A percentile compares a stretch with the other conserved stretches of the same genome.
Evolutionary conservation across 129 eudicot genomes (phyloP).

Genomic region (Silybum marianum): DNA sequence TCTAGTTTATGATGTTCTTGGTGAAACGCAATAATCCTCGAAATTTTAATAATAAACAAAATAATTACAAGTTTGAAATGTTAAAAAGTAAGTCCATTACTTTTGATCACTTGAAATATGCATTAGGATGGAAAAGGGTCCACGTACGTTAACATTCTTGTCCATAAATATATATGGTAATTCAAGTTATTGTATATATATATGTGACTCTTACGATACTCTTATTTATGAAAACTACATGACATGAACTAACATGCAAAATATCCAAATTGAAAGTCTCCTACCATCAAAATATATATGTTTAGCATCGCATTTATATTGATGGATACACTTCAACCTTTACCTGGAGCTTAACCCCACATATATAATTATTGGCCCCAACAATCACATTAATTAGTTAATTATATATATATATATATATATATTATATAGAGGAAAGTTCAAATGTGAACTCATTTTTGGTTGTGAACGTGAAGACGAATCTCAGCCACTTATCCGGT

Average conservation of each 20-base stretch:
- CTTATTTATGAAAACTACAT: constrained; percentile 3
- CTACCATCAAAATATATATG: constrained; percentile 19
- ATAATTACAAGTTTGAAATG: background rate
- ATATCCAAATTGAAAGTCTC: constrained; percentile 20
- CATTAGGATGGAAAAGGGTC: background rate
- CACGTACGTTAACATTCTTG: background rate
- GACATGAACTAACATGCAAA: constrained; percentile 1
- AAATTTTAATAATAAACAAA: background rate
- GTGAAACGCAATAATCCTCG: background rate
- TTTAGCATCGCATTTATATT: constrained; percentile 21
- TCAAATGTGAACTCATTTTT: too few relatives aligned
- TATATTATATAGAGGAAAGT: too few relatives aligned
- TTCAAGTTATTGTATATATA: background rate
- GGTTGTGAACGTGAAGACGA: too few relatives aligned
- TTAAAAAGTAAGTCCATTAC: background rate
- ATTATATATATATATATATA: too few relatives aligned
- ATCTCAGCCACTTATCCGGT: too few relatives aligned
- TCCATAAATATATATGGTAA: background rate
- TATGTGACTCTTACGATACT: background rate
- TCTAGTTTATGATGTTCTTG: background rate
- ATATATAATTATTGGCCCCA: background rate
- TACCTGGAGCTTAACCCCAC: constrained; percentile 19
- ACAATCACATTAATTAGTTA: background rate
- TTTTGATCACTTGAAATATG: background rate
- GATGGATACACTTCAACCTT: constrained; percentile 16